Percentiles rank a stretch among this genome's conserved stretches.
These are phyloP conservation scores for Aspergillus funiculosus DNA, from an alignment of 495 filamentous ascomycete species.

Conservation along the genomic window DNA sequence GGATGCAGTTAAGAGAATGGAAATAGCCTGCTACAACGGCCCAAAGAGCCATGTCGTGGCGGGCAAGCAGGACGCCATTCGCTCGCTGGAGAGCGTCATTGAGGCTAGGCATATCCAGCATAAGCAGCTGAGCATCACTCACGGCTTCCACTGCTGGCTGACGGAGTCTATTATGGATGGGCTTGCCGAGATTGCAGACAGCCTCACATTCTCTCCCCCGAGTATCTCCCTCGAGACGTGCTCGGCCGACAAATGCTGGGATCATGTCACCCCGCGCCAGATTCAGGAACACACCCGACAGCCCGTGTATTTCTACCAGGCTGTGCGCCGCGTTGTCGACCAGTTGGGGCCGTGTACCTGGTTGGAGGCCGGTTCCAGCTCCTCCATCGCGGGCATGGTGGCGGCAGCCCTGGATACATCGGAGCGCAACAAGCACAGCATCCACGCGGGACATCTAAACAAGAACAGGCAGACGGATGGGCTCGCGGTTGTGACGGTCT, in stretches of 20 bases:
- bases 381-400: conserved; percentile 42
- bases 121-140: conserved; percentile 42
- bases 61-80: conserved; percentile 32
- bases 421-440: conserved; percentile 17
- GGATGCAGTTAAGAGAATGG: neutral
- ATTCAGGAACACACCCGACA: conserved; percentile 42
- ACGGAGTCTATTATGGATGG: conserved; percentile 31
- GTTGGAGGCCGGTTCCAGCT: conserved; percentile 47
- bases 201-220: conserved; percentile 29
- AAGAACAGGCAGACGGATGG: conserved; percentile 18
- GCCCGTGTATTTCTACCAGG: conserved; percentile 47
- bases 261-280: conserved; percentile 35
- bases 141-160: conserved; percentile 47
- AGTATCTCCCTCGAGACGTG: conserved; percentile 28
- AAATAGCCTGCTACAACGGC: conserved; percentile 20
- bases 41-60: conserved; percentile 39
- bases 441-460: conserved; percentile 39
- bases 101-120: conserved; percentile 15
- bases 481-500: conserved; percentile 35
- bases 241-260: conserved; percentile 28
- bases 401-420: conserved; percentile 22
- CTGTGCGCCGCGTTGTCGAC: conserved; percentile 38
- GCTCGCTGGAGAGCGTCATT: conserved; percentile 10
- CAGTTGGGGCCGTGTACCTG: conserved; percentile 31
- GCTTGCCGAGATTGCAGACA: conserved; percentile 23